These are phyloP conservation scores for Entomortierella chlamydospora DNA, from an alignment of 192 early-diverging fungal species.

Conservation along the genomic window DNA sequence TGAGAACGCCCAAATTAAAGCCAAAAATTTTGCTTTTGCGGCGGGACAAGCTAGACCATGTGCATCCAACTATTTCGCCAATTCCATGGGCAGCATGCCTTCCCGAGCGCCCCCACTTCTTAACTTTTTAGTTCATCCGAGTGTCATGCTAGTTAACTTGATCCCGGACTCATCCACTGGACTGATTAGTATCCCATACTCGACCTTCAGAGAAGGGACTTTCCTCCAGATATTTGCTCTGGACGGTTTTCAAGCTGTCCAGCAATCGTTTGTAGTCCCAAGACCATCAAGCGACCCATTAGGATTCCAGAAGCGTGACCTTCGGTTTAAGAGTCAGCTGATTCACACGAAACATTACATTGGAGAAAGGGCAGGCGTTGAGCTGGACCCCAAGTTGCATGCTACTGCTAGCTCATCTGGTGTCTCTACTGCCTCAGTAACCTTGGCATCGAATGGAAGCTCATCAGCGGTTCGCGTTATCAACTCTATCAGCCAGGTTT, in stretches of 20 bases:
- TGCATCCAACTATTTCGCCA: no score
- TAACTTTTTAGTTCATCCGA: slow-evolving; percentile 40
- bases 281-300: background rate
- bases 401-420: background rate
- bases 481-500: slow-evolving; percentile 50
- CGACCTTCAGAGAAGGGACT: slow-evolving; percentile 25
- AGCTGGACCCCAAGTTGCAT: slow-evolving; percentile 19
- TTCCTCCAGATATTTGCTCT: slow-evolving; percentile 34
- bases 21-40: no score
- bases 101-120: slow-evolving; percentile 5
- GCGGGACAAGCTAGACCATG: no score
- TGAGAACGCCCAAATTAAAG: background rate
- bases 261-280: slow-evolving; percentile 23
- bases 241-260: slow-evolving; percentile 34
- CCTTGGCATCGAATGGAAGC: slow-evolving; percentile 21
- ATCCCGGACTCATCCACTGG: slow-evolving; percentile 20
- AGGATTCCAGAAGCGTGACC: slow-evolving; percentile 29
- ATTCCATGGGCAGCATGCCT: background rate
- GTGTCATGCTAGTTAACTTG: slow-evolving; percentile 28
- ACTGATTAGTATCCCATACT: slow-evolving; percentile 15
- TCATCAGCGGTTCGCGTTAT: slow-evolving; percentile 41
- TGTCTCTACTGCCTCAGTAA: slow-evolving; percentile 18
- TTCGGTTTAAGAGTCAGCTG: slow-evolving; percentile 40
- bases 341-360: slow-evolving; percentile 44
- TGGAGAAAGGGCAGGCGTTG: slow-evolving; percentile 33